Base-by-base conservation (phyloP, 148 eudicot genomes). In the Silene conica region DNA sequence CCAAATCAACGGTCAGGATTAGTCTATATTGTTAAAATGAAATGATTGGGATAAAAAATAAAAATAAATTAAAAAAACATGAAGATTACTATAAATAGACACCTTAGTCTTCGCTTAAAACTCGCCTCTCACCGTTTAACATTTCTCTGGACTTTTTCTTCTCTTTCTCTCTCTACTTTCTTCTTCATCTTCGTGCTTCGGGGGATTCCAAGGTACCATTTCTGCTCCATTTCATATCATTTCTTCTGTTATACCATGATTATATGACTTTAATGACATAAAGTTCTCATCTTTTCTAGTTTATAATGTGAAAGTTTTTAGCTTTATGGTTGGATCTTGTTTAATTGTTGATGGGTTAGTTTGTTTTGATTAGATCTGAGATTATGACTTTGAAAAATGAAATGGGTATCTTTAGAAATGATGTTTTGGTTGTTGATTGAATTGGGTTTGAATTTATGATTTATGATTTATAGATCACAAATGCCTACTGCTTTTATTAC, bases 91-190 rank as follows among this genome's bases (percentile, higher is more conserved):
- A 75, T 80, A 80, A 75, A 80, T 70, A 75, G 43, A 23, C 14
- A 15, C 63, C 68, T 34, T 14, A 75, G 26, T 71, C 68, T 58
- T 0, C 55, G 9, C 46, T 34, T 66, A 59, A 11, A 75, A 80
- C 82, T 80, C 82, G 79, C 82, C 78, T 71, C 57, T 74, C 74
- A 62, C 72, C 74, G 41, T 63, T 45, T 12, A 62, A 62, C 38
- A 62, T 20, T 60, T 38, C 52, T 48, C 77, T n/a, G 62, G 70
- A 69, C 14, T 25, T 31, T 25, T 26, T 7, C 65, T 23, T 18
- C 68, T 57, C 57, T 19, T 63, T 58, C 61, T 45, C 28, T 61
- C 65, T 6, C 65, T 23, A 31, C 46, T 14, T 64, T 59, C 62
- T 64, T 67, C 43, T 60, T 74, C 68, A 25, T 11, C 25, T 63